A percentile compares a stretch with the other conserved stretches of the same genome.
These are phyloP conservation scores for Fragilariopsis cylindrus DNA, from an alignment of 108 stramenopile species.

Conservation along the genomic window DNA sequence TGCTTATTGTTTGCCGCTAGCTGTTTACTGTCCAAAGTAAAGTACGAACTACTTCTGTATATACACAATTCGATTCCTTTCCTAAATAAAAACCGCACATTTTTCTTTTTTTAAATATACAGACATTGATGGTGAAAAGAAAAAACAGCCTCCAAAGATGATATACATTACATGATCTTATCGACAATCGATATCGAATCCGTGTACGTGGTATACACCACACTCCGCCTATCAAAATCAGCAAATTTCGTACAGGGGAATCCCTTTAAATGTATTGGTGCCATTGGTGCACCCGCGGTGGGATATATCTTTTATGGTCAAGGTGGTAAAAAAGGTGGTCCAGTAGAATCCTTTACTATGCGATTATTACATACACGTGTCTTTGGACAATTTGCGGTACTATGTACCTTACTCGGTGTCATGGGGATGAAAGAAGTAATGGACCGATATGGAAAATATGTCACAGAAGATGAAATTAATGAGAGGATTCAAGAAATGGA, in stretches of 20 bases:
- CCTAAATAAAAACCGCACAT: too few relatives aligned
- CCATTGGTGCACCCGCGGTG: constrained; percentile 67
- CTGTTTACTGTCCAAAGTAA: background rate
- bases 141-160: constrained; percentile 34
- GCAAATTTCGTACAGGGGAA: constrained; percentile 80
- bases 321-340: constrained; percentile 47
- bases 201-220: constrained; percentile 68
- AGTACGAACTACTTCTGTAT: background rate
- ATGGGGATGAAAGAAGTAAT: constrained; percentile 87
- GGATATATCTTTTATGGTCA: constrained; percentile 71
- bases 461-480: constrained; percentile 71
- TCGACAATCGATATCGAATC: constrained; percentile 55
- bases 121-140: constrained; percentile 71
- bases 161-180: constrained; percentile 45
- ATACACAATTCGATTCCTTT: too few relatives aligned
- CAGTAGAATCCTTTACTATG: constrained; percentile 57
- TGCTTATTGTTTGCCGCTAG: background rate
- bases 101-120: too few relatives aligned
- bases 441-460: constrained; percentile 72
- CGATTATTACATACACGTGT: constrained; percentile 87
- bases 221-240: constrained; percentile 48
- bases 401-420: constrained; percentile 64
- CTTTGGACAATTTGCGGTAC: constrained; percentile 81
- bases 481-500: constrained; percentile 71
- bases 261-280: constrained; percentile 74